phyloP scores from a whole-genome alignment of 2,329 filamentous ascomycete genomes.

The Cercospora zeina region DNA sequence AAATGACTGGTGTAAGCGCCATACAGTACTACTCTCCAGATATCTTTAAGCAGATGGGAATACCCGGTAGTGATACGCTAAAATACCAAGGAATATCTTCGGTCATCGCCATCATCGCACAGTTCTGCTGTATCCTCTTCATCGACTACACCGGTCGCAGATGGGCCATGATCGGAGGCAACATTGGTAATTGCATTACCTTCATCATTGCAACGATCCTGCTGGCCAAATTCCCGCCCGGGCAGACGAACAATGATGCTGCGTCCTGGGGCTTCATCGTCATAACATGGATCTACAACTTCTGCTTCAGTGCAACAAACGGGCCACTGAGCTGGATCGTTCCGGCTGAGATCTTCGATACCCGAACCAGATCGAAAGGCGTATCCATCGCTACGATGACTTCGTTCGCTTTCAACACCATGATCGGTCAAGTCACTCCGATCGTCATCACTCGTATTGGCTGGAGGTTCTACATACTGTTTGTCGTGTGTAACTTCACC shows the following conservation, averaged over 20 bases:
- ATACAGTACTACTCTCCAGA: constrained; percentile 68
- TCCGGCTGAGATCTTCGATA: constrained; percentile 62
- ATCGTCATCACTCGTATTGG: constrained; percentile 59
- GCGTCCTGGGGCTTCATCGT: constrained; percentile 75
- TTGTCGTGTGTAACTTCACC: constrained; percentile 68
- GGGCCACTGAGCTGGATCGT: constrained; percentile 62
- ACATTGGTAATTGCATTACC: constrained; percentile 67
- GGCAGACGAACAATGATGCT: constrained; percentile 50
- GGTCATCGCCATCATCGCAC: constrained; percentile 67
- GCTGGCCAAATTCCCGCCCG: constrained; percentile 63
- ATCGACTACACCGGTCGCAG: constrained; percentile 71
- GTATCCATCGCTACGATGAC: constrained; percentile 73
- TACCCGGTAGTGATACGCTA: constrained; percentile 63
- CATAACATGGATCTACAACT: constrained; percentile 78
- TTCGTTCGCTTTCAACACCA: constrained; percentile 70
- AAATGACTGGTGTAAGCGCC: constrained; percentile 74
- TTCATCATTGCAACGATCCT: constrained; percentile 68
- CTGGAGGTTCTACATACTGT: constrained; percentile 61
- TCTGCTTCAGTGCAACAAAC: constrained; percentile 70
- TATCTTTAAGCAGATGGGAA: constrained; percentile 66
- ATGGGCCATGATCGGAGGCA: constrained; percentile 70
- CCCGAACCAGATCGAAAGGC: constrained; percentile 67
- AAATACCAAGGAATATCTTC: constrained; percentile 76
- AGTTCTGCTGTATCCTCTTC: constrained; percentile 66
- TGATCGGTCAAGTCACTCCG: constrained; percentile 69